These are phyloP conservation scores for Exophiala spinifera DNA, from an alignment of 2,329 filamentous ascomycete species.

Conservation along the genomic window DNA sequence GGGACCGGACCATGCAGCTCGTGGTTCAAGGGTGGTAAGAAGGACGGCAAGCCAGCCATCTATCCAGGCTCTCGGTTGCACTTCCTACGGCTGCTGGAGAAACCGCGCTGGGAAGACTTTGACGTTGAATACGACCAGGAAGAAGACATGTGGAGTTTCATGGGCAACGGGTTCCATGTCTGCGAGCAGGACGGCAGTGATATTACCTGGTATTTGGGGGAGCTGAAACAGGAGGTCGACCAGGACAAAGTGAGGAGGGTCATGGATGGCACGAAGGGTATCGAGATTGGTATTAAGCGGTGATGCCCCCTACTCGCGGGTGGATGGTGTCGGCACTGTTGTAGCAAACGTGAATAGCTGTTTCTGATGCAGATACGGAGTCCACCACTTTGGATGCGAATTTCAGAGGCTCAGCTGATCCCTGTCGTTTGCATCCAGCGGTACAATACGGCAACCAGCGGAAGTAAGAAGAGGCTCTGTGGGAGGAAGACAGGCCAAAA, in stretches of 20 bases:
- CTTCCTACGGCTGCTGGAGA: conserved; percentile 39
- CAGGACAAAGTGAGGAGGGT: conserved; percentile 6
- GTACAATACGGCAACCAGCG: not conserved
- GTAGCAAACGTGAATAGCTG: too few relatives aligned
- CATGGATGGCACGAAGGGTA: conserved; percentile 15
- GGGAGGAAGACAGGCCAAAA: too few relatives aligned
- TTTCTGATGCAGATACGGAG: not conserved
- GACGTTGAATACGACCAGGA: conserved; percentile 39
- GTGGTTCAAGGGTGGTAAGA: conserved; percentile 25
- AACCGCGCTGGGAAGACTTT: conserved; percentile 42
- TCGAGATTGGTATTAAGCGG: conserved; percentile 5
- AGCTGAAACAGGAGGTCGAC: conserved; percentile 14
- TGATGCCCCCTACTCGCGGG: not conserved
- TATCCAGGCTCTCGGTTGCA: conserved; percentile 40
- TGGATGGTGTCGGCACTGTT: not conserved
- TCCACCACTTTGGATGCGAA: not conserved
- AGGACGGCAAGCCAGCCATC: conserved; percentile 35
- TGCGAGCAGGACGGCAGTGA: conserved; percentile 21
- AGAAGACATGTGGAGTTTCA: conserved; percentile 39
- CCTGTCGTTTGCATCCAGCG: not conserved
- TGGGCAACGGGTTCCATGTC: conserved; percentile 43
- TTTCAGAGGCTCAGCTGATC: not conserved
- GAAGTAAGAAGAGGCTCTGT: not conserved
- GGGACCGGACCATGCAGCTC: conserved; percentile 18
- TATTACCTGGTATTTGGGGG: conserved; percentile 22